These are phyloP conservation scores for Oemleria cerasiformis DNA, from an alignment of 306 rosid species.

Conservation along the genomic window DNA sequence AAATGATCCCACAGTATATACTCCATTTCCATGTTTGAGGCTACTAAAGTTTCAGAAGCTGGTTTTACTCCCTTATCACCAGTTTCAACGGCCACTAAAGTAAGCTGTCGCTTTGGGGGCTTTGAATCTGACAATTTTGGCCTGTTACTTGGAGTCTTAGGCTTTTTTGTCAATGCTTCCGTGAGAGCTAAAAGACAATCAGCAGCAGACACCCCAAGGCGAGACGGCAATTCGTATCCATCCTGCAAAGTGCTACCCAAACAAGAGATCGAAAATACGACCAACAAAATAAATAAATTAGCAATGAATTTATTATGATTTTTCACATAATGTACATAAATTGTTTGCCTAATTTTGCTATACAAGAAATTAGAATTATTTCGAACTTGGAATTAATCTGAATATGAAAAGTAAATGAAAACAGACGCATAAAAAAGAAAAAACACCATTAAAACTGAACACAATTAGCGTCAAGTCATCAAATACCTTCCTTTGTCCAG, in stretches of 20 bases:
- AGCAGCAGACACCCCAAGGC: slow-evolving; percentile 81
- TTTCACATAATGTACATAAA: not conserved
- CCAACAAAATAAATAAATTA: not conserved
- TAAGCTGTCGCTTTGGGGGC: slow-evolving; percentile 35
- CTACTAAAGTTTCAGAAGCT: slow-evolving; percentile 36
- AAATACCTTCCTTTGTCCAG: slow-evolving; percentile 65
- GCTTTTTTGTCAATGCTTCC: slow-evolving; percentile 48
- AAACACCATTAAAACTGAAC: not conserved
- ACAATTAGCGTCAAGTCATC: not conserved
- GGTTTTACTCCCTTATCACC: slow-evolving; percentile 42
- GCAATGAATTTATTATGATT: not conserved
- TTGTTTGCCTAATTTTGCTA: not conserved
- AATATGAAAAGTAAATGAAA: slow-evolving; percentile 3
- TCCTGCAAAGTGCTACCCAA: slow-evolving; percentile 65
- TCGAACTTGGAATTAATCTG: not conserved
- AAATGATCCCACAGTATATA: slow-evolving; percentile 67
- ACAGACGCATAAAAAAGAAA: not conserved
- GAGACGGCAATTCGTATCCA: slow-evolving; percentile 89
- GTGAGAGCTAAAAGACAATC: slow-evolving; percentile 76
- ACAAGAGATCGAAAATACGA: slow-evolving; percentile 17
- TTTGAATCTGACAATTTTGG: slow-evolving; percentile 31
- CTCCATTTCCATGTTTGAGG: slow-evolving; percentile 42
- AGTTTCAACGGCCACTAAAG: slow-evolving; percentile 31
- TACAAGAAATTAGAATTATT: not conserved
- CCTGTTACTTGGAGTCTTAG: slow-evolving; percentile 40